phyloP scores from a whole-genome alignment of 441 rosid genomes.

The Erodium moschatum region DNA sequence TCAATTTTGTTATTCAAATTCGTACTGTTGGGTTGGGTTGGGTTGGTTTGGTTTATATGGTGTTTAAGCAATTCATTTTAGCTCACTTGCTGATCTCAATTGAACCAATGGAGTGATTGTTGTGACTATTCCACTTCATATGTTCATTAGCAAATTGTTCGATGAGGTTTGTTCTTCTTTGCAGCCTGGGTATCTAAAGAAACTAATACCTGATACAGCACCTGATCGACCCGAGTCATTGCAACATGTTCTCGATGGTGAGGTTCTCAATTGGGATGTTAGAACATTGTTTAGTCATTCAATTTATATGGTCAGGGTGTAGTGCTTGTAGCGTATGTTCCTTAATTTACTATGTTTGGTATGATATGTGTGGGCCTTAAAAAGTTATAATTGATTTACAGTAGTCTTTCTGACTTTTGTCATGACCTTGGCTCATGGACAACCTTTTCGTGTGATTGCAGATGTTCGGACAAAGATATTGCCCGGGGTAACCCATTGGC shows the following conservation, averaged over 20 bases:
- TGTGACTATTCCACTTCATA: neutral
- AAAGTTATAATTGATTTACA: neutral
- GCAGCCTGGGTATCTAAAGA: constrained; percentile 75
- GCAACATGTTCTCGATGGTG: constrained; percentile 65
- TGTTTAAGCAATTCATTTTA: neutral
- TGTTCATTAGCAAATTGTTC: neutral
- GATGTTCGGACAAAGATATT: constrained; percentile 62
- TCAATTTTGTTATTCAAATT: neutral
- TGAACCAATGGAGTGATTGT: neutral
- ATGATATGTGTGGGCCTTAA: neutral
- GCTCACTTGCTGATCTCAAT: neutral
- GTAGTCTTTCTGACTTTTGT: neutral
- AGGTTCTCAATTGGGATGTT: constrained; percentile 19
- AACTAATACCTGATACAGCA: constrained; percentile 63
- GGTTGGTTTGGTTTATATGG: neutral
- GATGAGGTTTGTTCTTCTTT: constrained; percentile 12
- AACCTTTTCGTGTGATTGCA: constrained; percentile 22
- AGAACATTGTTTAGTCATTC: neutral
- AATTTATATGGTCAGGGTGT: neutral
- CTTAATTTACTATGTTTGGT: neutral
- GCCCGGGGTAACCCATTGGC: constrained; percentile 90
- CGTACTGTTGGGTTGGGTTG: neutral
- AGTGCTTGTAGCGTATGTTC: neutral
- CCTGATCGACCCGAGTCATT: constrained; percentile 57
- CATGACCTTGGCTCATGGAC: neutral